phyloP scores from a whole-genome alignment of 2,329 filamentous ascomycete genomes.

The Paramyrothecium roridum region DNA sequence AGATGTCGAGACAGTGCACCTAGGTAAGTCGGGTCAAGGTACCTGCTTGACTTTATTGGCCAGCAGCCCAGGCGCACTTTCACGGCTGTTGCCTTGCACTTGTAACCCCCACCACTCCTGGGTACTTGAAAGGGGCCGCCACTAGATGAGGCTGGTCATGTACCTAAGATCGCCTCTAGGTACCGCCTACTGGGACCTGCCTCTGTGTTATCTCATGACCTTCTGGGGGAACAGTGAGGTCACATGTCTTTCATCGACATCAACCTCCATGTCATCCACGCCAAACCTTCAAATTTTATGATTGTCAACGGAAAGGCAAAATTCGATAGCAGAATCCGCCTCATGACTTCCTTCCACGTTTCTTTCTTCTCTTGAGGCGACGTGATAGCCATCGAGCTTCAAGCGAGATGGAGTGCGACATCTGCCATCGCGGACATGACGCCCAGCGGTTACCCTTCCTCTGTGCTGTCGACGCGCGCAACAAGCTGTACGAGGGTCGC shows the following conservation, averaged over 20 bases:
- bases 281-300: too few species aligned
- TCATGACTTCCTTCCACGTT: too few species aligned
- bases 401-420: constrained; percentile 62
- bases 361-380: too few species aligned
- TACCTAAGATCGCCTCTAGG: too few species aligned
- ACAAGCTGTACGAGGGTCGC: constrained; percentile 62
- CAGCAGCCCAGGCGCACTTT: too few species aligned
- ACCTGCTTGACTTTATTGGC: too few species aligned
- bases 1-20: too few species aligned
- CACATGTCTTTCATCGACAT: not conserved
- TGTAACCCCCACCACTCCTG: not conserved
- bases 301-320: too few species aligned
- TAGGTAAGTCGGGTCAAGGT: too few species aligned
- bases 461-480: constrained; percentile 69
- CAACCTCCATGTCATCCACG: not conserved
- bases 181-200: not conserved
- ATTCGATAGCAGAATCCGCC: too few species aligned
- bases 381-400: not conserved
- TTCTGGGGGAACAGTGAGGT: not conserved
- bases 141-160: too few species aligned
- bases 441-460: constrained; percentile 59
- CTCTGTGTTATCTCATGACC: not conserved
- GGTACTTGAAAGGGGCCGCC: not conserved
- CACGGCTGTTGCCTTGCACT: not conserved
- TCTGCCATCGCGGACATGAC: constrained; percentile 58